A percentile compares a stretch with the other conserved stretches of the same genome.
These are phyloP conservation scores for Vickermania ingenoplastis DNA, from an alignment of 208 protist species.

Conservation along the genomic window DNA sequence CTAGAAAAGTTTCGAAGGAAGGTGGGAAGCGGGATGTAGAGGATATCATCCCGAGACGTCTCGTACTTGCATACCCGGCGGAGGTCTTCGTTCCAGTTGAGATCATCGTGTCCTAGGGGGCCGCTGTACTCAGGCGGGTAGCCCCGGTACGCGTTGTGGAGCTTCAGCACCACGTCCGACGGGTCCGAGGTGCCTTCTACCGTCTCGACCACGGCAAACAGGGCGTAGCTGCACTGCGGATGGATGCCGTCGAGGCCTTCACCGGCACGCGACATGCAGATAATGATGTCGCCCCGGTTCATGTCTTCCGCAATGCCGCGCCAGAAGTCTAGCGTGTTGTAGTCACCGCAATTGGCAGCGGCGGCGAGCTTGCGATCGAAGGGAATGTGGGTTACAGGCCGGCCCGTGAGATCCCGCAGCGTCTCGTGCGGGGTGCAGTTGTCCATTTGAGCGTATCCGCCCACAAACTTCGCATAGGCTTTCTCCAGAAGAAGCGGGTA, in stretches of 20 bases:
- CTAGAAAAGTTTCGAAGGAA: conserved; percentile 77
- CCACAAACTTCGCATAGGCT: conserved; percentile 89
- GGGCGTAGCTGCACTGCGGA: conserved; percentile 68
- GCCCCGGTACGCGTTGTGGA: conserved; percentile 54
- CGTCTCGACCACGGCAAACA: conserved; percentile 60
- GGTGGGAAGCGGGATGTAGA: conserved; percentile 63
- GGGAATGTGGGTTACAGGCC: conserved; percentile 64
- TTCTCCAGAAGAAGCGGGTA: conserved; percentile 86
- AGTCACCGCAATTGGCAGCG: conserved; percentile 61
- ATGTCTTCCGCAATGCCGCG: conserved; percentile 45
- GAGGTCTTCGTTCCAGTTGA: conserved; percentile 52
- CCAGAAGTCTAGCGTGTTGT: conserved; percentile 55
- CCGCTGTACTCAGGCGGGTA: conserved; percentile 46
- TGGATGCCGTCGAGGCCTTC: conserved; percentile 51
- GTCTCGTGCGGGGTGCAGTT: conserved; percentile 84
- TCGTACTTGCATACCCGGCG: conserved; percentile 51
- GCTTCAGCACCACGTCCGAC: conserved; percentile 51
- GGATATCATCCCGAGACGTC: conserved; percentile 25
- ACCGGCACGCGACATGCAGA: conserved; percentile 51
- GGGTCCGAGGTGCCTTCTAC: conserved; percentile 29
- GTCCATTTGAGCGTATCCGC: conserved; percentile 67
- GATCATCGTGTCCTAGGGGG: conserved; percentile 37
- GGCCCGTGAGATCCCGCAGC: conserved; percentile 77
- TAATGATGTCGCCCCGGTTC: conserved; percentile 53
- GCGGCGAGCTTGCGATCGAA: conserved; percentile 63